A percentile compares a stretch with the other conserved stretches of the same genome.
Conservation (phyloP, 257 asterid species). For the Leonotis leonurus region DNA sequence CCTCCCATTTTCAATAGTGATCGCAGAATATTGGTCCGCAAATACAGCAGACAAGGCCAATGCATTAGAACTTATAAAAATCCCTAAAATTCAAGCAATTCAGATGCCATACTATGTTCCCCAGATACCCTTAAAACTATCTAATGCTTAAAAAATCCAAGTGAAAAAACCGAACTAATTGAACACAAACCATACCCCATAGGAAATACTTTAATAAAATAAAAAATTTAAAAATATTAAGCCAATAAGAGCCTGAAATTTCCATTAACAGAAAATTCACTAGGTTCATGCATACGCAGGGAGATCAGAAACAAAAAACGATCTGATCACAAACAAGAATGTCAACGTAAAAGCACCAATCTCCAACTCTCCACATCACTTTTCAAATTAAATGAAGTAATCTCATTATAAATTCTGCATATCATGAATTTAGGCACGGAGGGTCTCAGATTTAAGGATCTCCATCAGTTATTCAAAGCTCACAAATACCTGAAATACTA, state of each 20-base stretch:
- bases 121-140: neutral
- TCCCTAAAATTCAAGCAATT: conserved; percentile 10
- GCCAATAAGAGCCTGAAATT: neutral
- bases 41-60: neutral
- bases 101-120: neutral
- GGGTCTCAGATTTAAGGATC: neutral
- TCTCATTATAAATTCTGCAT: neutral
- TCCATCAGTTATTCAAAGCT: neutral
- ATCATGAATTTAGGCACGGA: neutral
- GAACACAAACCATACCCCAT: no score
- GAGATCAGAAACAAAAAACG: neutral
- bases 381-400: neutral
- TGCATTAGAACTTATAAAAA: no score
- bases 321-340: no score
- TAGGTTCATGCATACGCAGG: neutral
- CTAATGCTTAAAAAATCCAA: neutral
- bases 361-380: neutral
- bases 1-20: neutral
- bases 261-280: neutral
- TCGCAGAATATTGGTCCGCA: neutral
- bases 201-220: neutral
- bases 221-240: neutral
- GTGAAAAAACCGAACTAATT: no score
- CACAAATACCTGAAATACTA: conserved; percentile 50
- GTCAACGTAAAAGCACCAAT: conserved; percentile 5